These are phyloP conservation scores for Cutaneotrichosporon cavernicola DNA, from an alignment of 1,284 basidiomycete species.

Conservation along the genomic window DNA sequence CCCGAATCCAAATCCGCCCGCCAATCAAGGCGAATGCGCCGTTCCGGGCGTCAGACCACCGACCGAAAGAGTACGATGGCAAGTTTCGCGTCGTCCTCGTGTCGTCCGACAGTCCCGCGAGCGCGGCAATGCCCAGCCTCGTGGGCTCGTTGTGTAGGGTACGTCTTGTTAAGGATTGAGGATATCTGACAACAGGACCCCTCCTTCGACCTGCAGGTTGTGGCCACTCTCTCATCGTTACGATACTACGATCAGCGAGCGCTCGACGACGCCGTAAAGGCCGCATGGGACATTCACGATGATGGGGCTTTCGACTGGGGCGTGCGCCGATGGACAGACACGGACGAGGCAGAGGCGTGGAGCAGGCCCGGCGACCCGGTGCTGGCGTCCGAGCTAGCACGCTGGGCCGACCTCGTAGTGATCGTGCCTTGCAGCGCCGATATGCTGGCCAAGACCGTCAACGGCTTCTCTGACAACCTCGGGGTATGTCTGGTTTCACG, in stretches of 20 bases:
- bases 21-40: slow-evolving; percentile 20
- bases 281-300: slow-evolving; percentile 12
- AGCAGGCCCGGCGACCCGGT: background rate
- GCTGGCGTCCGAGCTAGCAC: slow-evolving; percentile 59
- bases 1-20: background rate
- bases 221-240: slow-evolving; percentile 72
- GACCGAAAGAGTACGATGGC: slow-evolving; percentile 36
- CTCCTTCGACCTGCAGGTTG: slow-evolving; percentile 75
- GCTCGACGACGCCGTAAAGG: slow-evolving; percentile 54
- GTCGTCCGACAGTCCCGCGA: slow-evolving; percentile 87
- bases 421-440: slow-evolving; percentile 94
- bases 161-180: slow-evolving; percentile 34
- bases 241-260: slow-evolving; percentile 68
- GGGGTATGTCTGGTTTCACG: slow-evolving; percentile 59
- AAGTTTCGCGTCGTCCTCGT: slow-evolving; percentile 71
- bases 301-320: slow-evolving; percentile 47
- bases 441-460: slow-evolving; percentile 85
- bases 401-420: slow-evolving; percentile 94
- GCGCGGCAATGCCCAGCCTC: slow-evolving; percentile 86
- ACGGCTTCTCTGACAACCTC: slow-evolving; percentile 85
- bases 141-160: slow-evolving; percentile 72
- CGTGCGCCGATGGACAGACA: slow-evolving; percentile 78
- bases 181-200: slow-evolving; percentile 58
- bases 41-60: slow-evolving; percentile 34
- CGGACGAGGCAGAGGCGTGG: slow-evolving; percentile 76